A percentile compares a stretch with the other conserved stretches of the same genome.
Evolutionary conservation across 2,329 filamentous ascomycete species (phyloP).

Genomic region (Annulohypoxylon truncatum): DNA sequence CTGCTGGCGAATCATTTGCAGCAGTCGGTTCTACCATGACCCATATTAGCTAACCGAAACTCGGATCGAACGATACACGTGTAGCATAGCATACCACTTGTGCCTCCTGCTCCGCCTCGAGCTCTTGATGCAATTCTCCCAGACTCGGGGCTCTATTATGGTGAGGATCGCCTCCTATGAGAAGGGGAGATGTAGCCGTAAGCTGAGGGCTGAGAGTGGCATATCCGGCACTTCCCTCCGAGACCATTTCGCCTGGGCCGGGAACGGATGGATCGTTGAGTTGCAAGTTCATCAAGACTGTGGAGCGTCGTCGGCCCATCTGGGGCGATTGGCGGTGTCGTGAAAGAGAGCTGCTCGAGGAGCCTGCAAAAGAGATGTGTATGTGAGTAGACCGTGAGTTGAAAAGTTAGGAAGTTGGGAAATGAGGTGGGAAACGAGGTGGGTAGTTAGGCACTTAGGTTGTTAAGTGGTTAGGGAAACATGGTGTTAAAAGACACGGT

Average conservation of each 20-base stretch:
- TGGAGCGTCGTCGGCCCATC: constrained; percentile 71
- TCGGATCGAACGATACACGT: neutral
- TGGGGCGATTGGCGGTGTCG: constrained; percentile 60
- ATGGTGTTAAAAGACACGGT: neutral
- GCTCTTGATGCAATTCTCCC: constrained; percentile 81
- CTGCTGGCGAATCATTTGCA: constrained; percentile 81
- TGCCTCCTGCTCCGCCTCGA: constrained; percentile 82
- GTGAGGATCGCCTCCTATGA: constrained; percentile 62
- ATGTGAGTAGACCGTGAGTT: constrained; percentile 17
- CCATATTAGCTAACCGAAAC: constrained; percentile 16
- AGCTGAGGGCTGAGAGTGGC: constrained; percentile 58
- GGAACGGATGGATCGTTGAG: constrained; percentile 77
- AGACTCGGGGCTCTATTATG: constrained; percentile 77
- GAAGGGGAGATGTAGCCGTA: constrained; percentile 61
- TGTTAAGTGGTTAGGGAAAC: neutral
- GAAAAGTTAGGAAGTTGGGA: neutral
- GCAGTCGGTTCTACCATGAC: constrained; percentile 73
- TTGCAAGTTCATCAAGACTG: constrained; percentile 78
- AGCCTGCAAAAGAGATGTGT: constrained; percentile 51
- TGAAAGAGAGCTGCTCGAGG: constrained; percentile 65
- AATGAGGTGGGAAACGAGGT: neutral
- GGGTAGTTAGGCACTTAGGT: too few species aligned
- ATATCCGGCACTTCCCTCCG: constrained; percentile 56
- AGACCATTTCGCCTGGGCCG: constrained; percentile 74
- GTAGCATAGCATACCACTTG: constrained; percentile 71